A percentile compares a stretch with the other conserved stretches of the same genome.
These are phyloP conservation scores for Acer negundo DNA, from an alignment of 345 rosid genomes.

Conservation along the genomic window DNA sequence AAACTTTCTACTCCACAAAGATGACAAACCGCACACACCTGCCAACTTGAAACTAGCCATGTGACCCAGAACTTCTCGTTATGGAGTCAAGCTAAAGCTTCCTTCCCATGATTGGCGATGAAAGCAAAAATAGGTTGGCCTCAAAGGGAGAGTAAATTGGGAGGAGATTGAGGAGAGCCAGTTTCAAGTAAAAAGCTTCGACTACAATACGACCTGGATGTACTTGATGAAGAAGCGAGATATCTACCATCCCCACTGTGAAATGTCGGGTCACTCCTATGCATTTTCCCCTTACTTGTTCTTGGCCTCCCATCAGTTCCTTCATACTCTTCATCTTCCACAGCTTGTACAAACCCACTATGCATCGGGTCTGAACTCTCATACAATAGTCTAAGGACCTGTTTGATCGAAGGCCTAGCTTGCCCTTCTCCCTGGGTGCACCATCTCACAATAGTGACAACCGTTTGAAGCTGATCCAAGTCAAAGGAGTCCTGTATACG, in stretches of 20 bases:
- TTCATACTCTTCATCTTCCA: constrained; percentile 62
- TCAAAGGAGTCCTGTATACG: constrained; percentile 59
- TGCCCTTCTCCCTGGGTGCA: constrained; percentile 86
- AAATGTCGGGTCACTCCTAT: constrained; percentile 47
- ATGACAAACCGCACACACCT: not conserved
- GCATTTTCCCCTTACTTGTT: constrained; percentile 53
- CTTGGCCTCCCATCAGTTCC: constrained; percentile 68
- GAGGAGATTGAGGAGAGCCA: constrained; percentile 83
- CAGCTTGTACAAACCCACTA: constrained; percentile 61
- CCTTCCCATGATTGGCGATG: not conserved
- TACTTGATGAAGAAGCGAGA: constrained; percentile 89
- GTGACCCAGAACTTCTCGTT: not conserved
- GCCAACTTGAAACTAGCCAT: constrained; percentile 6
- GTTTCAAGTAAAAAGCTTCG: constrained; percentile 80
- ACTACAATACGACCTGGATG: constrained; percentile 89
- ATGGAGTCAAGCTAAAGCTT: constrained; percentile 5
- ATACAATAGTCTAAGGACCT: constrained; percentile 73
- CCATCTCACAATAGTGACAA: constrained; percentile 71
- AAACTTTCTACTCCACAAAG: constrained; percentile 4
- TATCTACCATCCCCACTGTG: constrained; percentile 65
- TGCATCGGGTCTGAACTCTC: constrained; percentile 86
- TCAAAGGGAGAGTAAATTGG: constrained; percentile 50
- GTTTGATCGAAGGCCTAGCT: constrained; percentile 87
- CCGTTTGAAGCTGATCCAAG: constrained; percentile 71
- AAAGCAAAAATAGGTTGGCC: constrained; percentile 11